These are phyloP conservation scores for Rhodotorula graminis DNA, from an alignment of 768 basidiomycete genomes.

Conservation along the genomic window DNA sequence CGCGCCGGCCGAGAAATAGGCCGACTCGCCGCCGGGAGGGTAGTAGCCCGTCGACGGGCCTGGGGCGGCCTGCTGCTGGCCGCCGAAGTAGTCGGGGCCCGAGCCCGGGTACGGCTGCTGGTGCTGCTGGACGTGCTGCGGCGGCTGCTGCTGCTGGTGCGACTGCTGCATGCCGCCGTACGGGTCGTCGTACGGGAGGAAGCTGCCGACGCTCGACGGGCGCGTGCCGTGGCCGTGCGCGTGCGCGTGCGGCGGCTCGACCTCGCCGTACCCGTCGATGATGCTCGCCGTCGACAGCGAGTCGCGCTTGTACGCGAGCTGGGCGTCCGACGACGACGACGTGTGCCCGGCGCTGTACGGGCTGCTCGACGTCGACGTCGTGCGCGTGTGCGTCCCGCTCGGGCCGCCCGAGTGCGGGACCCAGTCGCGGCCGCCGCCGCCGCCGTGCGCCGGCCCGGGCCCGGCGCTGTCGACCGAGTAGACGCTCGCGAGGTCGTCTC, in stretches of 20 bases:
- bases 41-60: not conserved
- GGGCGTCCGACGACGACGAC: too few species aligned
- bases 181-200: constrained; percentile 27
- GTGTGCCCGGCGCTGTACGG: not conserved
- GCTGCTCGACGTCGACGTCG: not conserved
- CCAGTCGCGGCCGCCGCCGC: too few species aligned
- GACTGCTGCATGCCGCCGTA: constrained; percentile 9
- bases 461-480: constrained; percentile 29
- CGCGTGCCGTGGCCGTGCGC: not conserved
- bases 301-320: not conserved
- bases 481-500: constrained; percentile 24
- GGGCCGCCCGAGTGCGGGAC: too few species aligned
- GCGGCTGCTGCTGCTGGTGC: not conserved
- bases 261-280: constrained; percentile 14
- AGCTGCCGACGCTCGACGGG: constrained; percentile 20
- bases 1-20: not conserved
- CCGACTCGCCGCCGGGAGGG: not conserved
- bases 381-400: not conserved
- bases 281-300: not conserved
- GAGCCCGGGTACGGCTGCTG: not conserved
- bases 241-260: not conserved
- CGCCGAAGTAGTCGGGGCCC: not conserved
- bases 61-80: not conserved
- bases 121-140: not conserved
- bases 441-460: not conserved